These are phyloP conservation scores for Penicillium crystallinum DNA, from an alignment of 495 filamentous ascomycete species.

Conservation along the genomic window DNA sequence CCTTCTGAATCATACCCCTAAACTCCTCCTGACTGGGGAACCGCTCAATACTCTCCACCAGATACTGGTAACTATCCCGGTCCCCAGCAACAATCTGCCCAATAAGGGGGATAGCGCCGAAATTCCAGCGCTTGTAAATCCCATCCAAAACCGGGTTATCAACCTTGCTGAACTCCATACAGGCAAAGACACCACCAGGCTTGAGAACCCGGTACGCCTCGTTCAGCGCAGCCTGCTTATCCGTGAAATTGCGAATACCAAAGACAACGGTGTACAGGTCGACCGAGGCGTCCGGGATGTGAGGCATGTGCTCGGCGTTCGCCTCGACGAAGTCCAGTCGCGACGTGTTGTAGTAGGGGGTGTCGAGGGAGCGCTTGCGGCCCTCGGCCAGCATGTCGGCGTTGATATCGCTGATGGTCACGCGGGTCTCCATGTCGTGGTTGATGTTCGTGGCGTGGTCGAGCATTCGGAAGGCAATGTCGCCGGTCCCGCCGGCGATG, in stretches of 20 bases:
- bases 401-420: conserved; percentile 95
- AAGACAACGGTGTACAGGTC: conserved; percentile 98
- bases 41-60: conserved; percentile 94
- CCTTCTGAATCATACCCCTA: conserved; percentile 77
- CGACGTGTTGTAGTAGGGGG: conserved; percentile 51
- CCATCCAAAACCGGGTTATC: conserved; percentile 66
- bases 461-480: conserved; percentile 96
- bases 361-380: conserved; percentile 61
- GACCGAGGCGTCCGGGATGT: conserved; percentile 57
- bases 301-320: conserved; percentile 76
- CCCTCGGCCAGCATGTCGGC: conserved; percentile 88
- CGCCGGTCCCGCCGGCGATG: conserved; percentile 93
- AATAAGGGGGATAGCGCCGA: conserved; percentile 87
- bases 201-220: conserved; percentile 86
- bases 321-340: conserved; percentile 78
- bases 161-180: conserved; percentile 90
- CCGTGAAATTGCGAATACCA: conserved; percentile 93
- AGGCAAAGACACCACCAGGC: conserved; percentile 94
- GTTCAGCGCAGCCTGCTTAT: conserved; percentile 70
- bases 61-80: conserved; percentile 93
- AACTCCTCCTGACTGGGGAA: conserved; percentile 86
- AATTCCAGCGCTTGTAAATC: conserved; percentile 95
- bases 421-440: conserved; percentile 66
- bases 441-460: conserved; percentile 83
- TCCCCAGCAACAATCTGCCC: conserved; percentile 94